phyloP scores from a whole-genome alignment of 2,329 filamentous ascomycete species.

The Trichoderma sp. region DNA sequence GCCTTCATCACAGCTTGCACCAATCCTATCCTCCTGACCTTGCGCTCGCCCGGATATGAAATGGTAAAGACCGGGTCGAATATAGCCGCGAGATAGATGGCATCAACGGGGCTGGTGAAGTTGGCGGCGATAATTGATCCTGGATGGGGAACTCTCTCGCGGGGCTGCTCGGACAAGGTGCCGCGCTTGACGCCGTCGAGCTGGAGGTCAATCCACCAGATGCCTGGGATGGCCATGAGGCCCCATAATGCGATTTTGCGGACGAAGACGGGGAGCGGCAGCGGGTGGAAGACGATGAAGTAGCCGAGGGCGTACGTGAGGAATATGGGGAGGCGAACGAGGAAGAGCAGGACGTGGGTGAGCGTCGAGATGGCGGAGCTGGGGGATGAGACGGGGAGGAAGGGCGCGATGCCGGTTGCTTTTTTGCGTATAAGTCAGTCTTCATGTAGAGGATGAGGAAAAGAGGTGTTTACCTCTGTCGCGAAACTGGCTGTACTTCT shows the following conservation, averaged over 20 bases:
- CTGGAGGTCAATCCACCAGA: conserved; percentile 99
- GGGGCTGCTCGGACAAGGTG: conserved; percentile 72
- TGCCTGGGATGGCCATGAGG: conserved; percentile 81
- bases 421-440: not conserved
- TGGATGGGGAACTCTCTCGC: conserved; percentile 71
- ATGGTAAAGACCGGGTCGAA: conserved; percentile 94
- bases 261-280: conserved; percentile 61
- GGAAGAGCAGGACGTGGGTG: conserved; percentile 70
- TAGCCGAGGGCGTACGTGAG: conserved; percentile 65
- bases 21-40: conserved; percentile 75
- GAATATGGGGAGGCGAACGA: conserved; percentile 77
- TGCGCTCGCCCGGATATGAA: conserved; percentile 71
- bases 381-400: conserved; percentile 75
- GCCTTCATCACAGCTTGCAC: conserved; percentile 72
- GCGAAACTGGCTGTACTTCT: conserved; percentile 91
- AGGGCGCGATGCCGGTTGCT: conserved; percentile 96
- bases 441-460: not conserved
- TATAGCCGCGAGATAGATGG: conserved; percentile 89
- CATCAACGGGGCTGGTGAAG: conserved; percentile 89
- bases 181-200: conserved; percentile 95
- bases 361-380: conserved; percentile 62
- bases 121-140: conserved; percentile 84
- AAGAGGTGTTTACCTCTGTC: conserved; percentile 70
- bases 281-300: conserved; percentile 78
- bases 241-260: conserved; percentile 88